Evolutionary conservation across 805 yeast species (phyloP), one percentile per base, ranked within the genome.

Genomic region (Tetrapisispora arboricola): DNA sequence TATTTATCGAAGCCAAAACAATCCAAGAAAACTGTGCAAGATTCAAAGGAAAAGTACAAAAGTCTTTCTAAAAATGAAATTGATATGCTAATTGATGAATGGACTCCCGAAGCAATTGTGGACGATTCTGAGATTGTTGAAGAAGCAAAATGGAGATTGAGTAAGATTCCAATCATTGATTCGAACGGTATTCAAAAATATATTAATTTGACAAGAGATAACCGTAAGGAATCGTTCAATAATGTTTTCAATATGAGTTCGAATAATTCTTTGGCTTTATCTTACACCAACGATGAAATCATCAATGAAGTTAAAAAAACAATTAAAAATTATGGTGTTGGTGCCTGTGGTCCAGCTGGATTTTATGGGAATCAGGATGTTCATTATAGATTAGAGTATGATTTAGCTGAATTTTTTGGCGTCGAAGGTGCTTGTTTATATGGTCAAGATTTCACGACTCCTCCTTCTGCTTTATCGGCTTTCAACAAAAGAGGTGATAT

Each of bases 321-420:
- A 18, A 77, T 92, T 45, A 67, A 68, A 36, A 68, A 70, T 43
- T 77, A 82, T 44, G 98, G 98, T 58, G 96, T 92, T 39, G 98
- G 98, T 48, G 90, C 96, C 1, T 92, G 98, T 68, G 96, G 97
- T 31, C 97, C 98, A 5, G 94, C 96, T 32, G 94, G 95, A 42
- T 92, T 92, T 55, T 92, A 88, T 61, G 98, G 98, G 46, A 83
- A 87, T 45, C 95, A 87, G 63, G 95, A 87, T 57, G 86, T 80
- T 33, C 98, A 92, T 57, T 79, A 78, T 41, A 72, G 80, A 51
- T 69, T 84, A 42, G 94, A 87, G 59, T 77, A 76, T 51, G 82
- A 78, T 46, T 63, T 92, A 44, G 78, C 96, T 11, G 59, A 67
- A 25, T 90, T 78, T 55, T 75, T 90, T 49, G 86, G 82, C 20